Evolutionary conservation across 306 rosid genomes (phyloP), one percentile per base, ranked within the genome.

Genomic region (Crataegus laevigata): DNA sequence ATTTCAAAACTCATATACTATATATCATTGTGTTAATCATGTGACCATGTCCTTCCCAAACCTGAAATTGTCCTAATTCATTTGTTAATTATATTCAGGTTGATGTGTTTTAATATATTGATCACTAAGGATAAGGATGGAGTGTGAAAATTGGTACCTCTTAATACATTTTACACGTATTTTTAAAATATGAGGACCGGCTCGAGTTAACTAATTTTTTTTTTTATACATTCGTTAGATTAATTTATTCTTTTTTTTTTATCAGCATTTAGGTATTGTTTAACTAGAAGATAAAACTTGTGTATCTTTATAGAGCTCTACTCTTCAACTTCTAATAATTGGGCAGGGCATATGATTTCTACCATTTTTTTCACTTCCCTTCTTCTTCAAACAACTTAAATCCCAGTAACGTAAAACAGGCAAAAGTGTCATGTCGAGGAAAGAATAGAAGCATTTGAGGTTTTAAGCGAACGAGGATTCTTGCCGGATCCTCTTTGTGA

Each of bases 391-490:
- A 57, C 29, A 57, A 4, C 66, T 14, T 60, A 29, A 60, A 26
- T 60, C 28, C 11, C 32, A 8, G 67, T 62, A 29, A 29, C 42
- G 76, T n/a, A 42, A 58, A 70, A 60, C 36, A 79, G 69, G 68
- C 19, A 72, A 15, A 51, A 7, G 32, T 66, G 77, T 81, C 77
- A 13, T 29, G 62, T 84, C 73, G 68, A 60, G 79, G 75, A 77
- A 72, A 74, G 83, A 80, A 81, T 75, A 78, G 76, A 86, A 84
- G 79, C 76, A 83, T 71, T 88, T 81, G 78, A 88, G 79, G 75
- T 34, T 60, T 59, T 17, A 50, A 1, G 54, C 21, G 2, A 34
- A 9, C 6, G 38, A 34, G 2, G 0, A 34, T 34, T 2, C 38
- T 34, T 9, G 0, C 38, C 9, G 0, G 9, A 34, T 34, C 8